Conservation (phyloP, 1,139 yeast species). For the Geotrichum australiense region DNA sequence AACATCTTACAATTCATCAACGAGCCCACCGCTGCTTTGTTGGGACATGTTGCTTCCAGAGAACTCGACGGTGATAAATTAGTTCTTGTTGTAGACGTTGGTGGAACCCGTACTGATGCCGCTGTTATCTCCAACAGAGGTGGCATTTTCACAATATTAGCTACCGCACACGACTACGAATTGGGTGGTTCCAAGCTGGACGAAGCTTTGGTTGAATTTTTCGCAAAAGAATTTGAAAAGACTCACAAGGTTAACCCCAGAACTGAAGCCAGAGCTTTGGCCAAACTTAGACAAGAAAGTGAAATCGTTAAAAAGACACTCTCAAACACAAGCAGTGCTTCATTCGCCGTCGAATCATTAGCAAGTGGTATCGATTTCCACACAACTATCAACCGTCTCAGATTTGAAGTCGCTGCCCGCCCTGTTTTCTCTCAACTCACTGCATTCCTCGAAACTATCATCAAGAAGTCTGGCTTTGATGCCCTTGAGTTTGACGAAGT, state of each 20-base stretch:
- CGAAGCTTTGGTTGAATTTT: slow-evolving; percentile 68
- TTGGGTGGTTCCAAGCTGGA: slow-evolving; percentile 90
- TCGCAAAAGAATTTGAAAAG: slow-evolving; percentile 92
- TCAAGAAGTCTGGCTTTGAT: slow-evolving; percentile 78
- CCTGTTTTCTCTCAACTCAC: slow-evolving; percentile 69
- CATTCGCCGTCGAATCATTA: slow-evolving; percentile 90
- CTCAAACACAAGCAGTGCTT: slow-evolving; percentile 81
- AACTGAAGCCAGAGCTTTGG: slow-evolving; percentile 72
- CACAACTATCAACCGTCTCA: slow-evolving; percentile 85
- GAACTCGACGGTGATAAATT: slow-evolving; percentile 58
- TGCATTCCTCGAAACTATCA: slow-evolving; percentile 64
- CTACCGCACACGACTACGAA: slow-evolving; percentile 75
- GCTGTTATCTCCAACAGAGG: slow-evolving; percentile 92
- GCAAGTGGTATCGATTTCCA: slow-evolving; percentile 94
- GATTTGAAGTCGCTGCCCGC: slow-evolving; percentile 86
- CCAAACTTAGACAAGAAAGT: slow-evolving; percentile 81
- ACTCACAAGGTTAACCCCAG: slow-evolving; percentile 78
- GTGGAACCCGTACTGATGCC: slow-evolving; percentile 94
- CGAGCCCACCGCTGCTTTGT: slow-evolving; percentile 89
- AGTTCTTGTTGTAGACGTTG: slow-evolving; percentile 92
- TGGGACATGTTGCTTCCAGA: slow-evolving; percentile 52
- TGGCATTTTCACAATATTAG: slow-evolving; percentile 81
- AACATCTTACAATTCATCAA: slow-evolving; percentile 79
- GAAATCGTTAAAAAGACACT: slow-evolving; percentile 85
- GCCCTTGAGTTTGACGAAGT: slow-evolving; percentile 86